Evolutionary conservation across 192 early-diverging fungal species (phyloP), one percentile per base, ranked within the genome.

Genomic region (Coemansia sp.): DNA sequence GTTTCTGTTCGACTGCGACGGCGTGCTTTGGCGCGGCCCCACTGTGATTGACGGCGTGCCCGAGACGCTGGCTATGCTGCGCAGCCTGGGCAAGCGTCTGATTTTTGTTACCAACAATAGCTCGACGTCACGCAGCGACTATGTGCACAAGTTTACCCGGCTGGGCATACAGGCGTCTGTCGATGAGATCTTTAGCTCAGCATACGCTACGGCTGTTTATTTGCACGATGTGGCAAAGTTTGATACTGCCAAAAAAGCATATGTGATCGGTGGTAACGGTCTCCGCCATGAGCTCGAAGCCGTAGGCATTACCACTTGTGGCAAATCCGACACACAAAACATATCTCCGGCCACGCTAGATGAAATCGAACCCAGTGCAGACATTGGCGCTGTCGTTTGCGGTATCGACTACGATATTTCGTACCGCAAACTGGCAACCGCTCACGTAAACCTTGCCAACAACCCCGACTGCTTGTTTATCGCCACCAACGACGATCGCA

Each of bases 21-120:
- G 96, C 89, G 97, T 99, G 26, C 84, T 99, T 45, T 99, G 97
- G 97, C 86, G 85, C 52, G 92, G 91, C 38, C 84, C 78, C 69
- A 63, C 84, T 1, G 69, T 87, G 1, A 71, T 99, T 63, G 80
- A 86, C 12, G 85, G 86, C 29, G 87, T 94, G 2, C 67, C 71
- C 19, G 86, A 91, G 25, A 85, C 92, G 0, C 84, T 99, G 61
- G 73, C 83, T n/a, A 70, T 86, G 57, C 83, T 99, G 31, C 86
- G 91, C 55, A 62, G 23, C 66, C 87, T 72, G 82, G 92, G 90
- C 31, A 99, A 99, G 80, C 86, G 86, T 26, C 65, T 98, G n/a
- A 82, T 97, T 43, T 99, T 97, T 78, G 95, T 99, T 17, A 94
- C 97, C 35, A 99, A 99, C 87, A 99, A 99, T 84, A 92, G 90